Evolutionary conservation across 768 basidiomycete genomes (phyloP).

Genomic region (Lactarius psammicola): DNA sequence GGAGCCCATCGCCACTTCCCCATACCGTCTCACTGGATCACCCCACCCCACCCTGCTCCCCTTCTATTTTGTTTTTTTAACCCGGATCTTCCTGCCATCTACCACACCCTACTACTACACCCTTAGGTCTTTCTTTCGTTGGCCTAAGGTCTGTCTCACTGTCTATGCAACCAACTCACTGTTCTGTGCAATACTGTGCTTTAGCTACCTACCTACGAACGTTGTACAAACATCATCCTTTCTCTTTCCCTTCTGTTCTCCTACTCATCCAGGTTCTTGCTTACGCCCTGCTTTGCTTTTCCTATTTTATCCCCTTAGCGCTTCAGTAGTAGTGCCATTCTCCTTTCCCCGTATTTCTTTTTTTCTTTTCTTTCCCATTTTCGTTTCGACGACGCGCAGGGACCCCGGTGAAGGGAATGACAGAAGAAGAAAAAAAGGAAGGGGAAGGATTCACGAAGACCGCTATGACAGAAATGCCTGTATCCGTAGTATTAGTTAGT

Average conservation of each 20-base stretch:
- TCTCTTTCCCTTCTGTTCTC: background rate
- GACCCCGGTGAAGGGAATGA: background rate
- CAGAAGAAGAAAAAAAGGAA: background rate
- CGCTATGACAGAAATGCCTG: slow-evolving; percentile 1
- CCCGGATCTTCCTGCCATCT: slow-evolving; percentile 20
- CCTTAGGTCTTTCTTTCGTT: background rate
- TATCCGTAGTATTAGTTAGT: background rate
- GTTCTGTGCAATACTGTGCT: slow-evolving; percentile 19
- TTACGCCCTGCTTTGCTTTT: slow-evolving; percentile 2
- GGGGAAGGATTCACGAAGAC: background rate
- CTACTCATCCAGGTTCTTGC: slow-evolving; percentile 8
- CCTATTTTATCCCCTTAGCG: slow-evolving; percentile 21
- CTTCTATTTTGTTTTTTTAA: background rate
- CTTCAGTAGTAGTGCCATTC: background rate
- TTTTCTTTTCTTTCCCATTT: background rate
- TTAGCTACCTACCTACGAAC: slow-evolving; percentile 8
- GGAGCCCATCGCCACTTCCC: background rate
- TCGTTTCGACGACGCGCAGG: slow-evolving; percentile 10
- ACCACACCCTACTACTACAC: slow-evolving; percentile 5
- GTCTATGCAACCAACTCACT: slow-evolving; percentile 17
- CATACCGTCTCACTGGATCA: background rate
- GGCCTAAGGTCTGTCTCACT: slow-evolving; percentile 7
- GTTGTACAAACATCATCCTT: slow-evolving; percentile 16
- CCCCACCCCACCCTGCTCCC: background rate
- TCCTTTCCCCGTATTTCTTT: slow-evolving; percentile 1